Evolutionary conservation across 148 eudicot genomes (phyloP), one percentile per base, ranked within the genome.

Genomic region (Cornus suecica): DNA sequence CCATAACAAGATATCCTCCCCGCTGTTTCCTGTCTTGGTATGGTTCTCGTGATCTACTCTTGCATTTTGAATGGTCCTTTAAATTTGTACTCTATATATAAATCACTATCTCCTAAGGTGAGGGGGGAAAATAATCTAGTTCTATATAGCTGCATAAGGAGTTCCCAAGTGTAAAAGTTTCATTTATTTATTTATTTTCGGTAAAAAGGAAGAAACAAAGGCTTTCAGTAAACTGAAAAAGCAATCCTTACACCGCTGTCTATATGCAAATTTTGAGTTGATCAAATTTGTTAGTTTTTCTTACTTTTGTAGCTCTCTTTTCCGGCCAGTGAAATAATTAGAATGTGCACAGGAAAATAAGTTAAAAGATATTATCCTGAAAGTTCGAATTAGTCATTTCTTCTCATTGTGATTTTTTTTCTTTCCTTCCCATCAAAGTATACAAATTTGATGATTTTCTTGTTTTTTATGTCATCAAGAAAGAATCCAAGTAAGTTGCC

Each of bases 21-120:
- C 99, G 1, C 75, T 95, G 20, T 91, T 95, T 79, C 99, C 97
- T 0, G 99, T 95, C 70, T 86, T 95, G 93, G 99, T 95, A 89
- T 25, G 91, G 77, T 51, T 67, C 34, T 66, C 45, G 5, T 61
- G 29, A 68, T 27, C 3, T 4, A 29, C 16, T 29, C 22, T 65
- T 65, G 68, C 54, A 48, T 29, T 65, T 11, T 65, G 18, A 29
- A 31, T 29, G 29, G 29, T 13, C 28, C 32, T 6, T 65, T 65
- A 13, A 26, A 13, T 65, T 3, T 3, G 20, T 66, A 5, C 20
- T 16, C 24, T 6, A n/a, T n/a, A n/a, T n/a, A n/a, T n/a, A n/a
- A n/a, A n/a, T n/a, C n/a, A n/a, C n/a, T n/a, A n/a, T n/a, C n/a
- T n/a, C n/a, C n/a, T n/a, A n/a, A n/a, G n/a, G n/a, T n/a, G n/a